Evolutionary conservation across 148 eudicot genomes (phyloP), one percentile per base, ranked within the genome.

Genomic region (Nepenthes gracilis): DNA sequence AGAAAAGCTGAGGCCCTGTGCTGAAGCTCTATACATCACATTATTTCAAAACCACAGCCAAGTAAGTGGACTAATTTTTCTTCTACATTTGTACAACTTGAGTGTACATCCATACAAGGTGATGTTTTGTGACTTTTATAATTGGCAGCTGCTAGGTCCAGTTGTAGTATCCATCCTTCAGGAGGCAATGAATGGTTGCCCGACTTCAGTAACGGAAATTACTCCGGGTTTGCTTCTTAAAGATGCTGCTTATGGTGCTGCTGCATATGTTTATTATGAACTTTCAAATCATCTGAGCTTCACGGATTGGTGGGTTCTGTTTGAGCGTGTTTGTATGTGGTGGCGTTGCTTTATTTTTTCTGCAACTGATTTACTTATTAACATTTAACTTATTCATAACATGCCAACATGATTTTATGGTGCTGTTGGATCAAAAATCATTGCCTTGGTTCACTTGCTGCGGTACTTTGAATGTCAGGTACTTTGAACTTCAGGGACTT

Each of bases 161-260:
- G 87, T 94, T 73, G 88, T 94, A 34, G 99, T 94, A 71, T 82
- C 92, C 52, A 89, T 89, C 77, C 97, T 93, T 73, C 95, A 94
- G 75, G 97, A 94, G 78, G 96, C 96, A 65, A 94, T 94, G 99
- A 80, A 66, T 67, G 79, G 87, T 54, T 90, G 95, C 67, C 90
- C 97, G 62, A 64, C 87, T 70, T 79, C 97, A 62, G 80, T 81
- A 36, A 80, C 83, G 69, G 97, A 89, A 62, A 86, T 94, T 40
- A 84, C 87, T 62, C 83, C 85, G 56, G 87, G 83, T 43, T 65
- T 94, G 68, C 99, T 94, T 75, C 90, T 94, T 50, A 94, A 94
- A 71, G 99, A 94, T 74, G 99, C 99, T 77, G 99, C 95, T 64
- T 94, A 89, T 72, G 87, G 95, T 65, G 97, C 99, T 63, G 91